Percentiles rank a stretch among this genome's conserved stretches.
Conservation (phyloP, 2,329 filamentous ascomycete species). For the Akanthomyces uredinophilus region DNA sequence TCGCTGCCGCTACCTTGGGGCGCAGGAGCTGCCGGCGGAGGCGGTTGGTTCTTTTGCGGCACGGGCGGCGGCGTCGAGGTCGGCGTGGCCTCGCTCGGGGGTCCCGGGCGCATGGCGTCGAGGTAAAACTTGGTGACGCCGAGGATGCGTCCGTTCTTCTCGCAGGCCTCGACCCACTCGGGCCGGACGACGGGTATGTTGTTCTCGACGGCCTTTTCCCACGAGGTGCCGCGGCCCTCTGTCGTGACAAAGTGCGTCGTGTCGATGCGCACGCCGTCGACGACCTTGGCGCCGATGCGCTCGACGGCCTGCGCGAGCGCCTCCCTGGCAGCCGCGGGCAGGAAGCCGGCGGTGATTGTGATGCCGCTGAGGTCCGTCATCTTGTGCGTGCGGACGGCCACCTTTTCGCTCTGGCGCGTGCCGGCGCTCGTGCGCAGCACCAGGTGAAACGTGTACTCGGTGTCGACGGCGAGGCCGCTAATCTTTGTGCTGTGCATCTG, state of each 20-base stretch:
- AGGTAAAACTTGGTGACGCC: conserved; percentile 95
- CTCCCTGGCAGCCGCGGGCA: conserved; percentile 69
- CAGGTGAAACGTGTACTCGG: conserved; percentile 91
- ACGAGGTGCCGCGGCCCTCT: conserved; percentile 80
- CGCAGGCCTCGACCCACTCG: conserved; percentile 97
- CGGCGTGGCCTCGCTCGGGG: conserved; percentile 31
- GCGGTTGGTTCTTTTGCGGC: conserved; percentile 32
- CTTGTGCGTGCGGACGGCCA: conserved; percentile 88
- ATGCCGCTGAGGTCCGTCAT: conserved; percentile 97
- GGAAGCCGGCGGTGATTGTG: conserved; percentile 78
- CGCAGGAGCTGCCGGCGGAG: conserved; percentile 19
- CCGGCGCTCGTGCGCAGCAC: conserved; percentile 88
- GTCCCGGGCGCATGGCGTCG: conserved; percentile 60
- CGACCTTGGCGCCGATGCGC: conserved; percentile 86
- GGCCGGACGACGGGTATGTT: conserved; percentile 96
- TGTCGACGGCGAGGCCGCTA: conserved; percentile 90
- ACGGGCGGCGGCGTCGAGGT: conserved; percentile 24
- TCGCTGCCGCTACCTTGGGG: conserved; percentile 1
- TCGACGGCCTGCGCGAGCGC: conserved; percentile 70
- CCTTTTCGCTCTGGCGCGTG: conserved; percentile 75
- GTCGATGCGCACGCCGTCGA: conserved; percentile 87
- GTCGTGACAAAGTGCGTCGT: conserved; percentile 98
- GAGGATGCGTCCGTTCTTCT: conserved; percentile 84
- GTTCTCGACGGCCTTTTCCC: conserved; percentile 97
- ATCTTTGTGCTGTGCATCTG: conserved; percentile 96